These are phyloP conservation scores for Aspergillus hiratsukae DNA, from an alignment of 2,329 filamentous ascomycete genomes.

Conservation along the genomic window DNA sequence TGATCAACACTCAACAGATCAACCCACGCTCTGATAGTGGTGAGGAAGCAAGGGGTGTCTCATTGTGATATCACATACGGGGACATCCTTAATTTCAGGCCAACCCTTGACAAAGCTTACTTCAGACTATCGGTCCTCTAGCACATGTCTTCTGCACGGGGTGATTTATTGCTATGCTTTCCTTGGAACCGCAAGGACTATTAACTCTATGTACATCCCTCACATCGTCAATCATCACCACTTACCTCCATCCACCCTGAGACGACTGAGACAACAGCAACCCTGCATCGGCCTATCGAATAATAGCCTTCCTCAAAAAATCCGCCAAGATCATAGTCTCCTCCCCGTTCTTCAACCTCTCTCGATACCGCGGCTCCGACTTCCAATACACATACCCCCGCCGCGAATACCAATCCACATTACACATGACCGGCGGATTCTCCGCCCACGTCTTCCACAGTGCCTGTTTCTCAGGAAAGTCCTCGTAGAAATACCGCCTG, in stretches of 20 bases:
- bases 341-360: conserved; percentile 7
- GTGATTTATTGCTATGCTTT: neutral
- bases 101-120: neutral
- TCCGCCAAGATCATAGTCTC: conserved; percentile 12
- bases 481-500: conserved; percentile 20
- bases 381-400: conserved; percentile 26
- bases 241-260: neutral
- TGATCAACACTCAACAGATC: no score
- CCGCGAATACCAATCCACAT: conserved; percentile 23
- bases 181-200: neutral
- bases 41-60: neutral
- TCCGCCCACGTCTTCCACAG: conserved; percentile 10
- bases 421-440: conserved; percentile 11
- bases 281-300: neutral
- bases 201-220: neutral
- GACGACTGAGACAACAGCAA: neutral
- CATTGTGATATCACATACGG: neutral
- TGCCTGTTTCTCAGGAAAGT: conserved; percentile 8
- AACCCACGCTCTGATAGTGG: neutral
- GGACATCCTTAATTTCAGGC: neutral
- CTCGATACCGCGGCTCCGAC: conserved; percentile 16
- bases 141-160: neutral
- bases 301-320: conserved; percentile 20
- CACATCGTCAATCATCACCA: neutral
- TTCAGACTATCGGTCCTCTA: neutral